Conservation (phyloP, 345 rosid species). For the Cardamine chenopodiifolia region DNA sequence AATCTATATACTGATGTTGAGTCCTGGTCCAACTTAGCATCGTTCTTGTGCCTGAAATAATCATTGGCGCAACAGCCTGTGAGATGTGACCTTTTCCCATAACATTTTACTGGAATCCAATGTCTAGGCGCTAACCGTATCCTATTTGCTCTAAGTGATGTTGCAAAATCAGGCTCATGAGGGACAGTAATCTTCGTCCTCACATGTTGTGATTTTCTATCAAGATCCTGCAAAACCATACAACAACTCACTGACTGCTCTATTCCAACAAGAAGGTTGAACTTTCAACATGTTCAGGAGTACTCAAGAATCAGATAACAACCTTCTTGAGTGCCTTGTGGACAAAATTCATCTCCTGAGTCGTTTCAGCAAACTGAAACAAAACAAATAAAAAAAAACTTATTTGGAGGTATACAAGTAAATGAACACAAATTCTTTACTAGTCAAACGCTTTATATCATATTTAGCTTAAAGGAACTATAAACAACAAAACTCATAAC, state of each 20-base stretch:
- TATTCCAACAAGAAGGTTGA: neutral
- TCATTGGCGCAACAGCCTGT: constrained; percentile 24
- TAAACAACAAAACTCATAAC: neutral
- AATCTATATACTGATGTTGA: constrained; percentile 54
- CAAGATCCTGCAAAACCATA: constrained; percentile 59
- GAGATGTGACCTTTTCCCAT: neutral
- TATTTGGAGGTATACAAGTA: constrained; percentile 2
- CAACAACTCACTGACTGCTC: neutral
- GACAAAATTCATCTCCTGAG: constrained; percentile 61
- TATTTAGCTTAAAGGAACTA: neutral
- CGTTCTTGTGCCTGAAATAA: constrained; percentile 64
- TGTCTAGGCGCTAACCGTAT: constrained; percentile 51
- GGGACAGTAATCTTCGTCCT: constrained; percentile 80
- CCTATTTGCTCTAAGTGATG: constrained; percentile 81
- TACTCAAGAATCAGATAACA: constrained; percentile 16
- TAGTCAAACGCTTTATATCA: neutral
- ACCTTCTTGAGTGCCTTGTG: constrained; percentile 87
- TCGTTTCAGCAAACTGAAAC: constrained; percentile 62
- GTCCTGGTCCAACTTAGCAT: constrained; percentile 49
- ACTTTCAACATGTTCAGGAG: neutral
- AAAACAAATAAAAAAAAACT: constrained; percentile 23
- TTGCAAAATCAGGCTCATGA: constrained; percentile 87
- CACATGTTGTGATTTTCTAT: constrained; percentile 44
- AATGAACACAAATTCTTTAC: neutral
- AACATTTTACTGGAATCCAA: constrained; percentile 10